Evolutionary conservation across 768 basidiomycete genomes (phyloP), one percentile per base, ranked within the genome.

Genomic region (Piloderma croceum): DNA sequence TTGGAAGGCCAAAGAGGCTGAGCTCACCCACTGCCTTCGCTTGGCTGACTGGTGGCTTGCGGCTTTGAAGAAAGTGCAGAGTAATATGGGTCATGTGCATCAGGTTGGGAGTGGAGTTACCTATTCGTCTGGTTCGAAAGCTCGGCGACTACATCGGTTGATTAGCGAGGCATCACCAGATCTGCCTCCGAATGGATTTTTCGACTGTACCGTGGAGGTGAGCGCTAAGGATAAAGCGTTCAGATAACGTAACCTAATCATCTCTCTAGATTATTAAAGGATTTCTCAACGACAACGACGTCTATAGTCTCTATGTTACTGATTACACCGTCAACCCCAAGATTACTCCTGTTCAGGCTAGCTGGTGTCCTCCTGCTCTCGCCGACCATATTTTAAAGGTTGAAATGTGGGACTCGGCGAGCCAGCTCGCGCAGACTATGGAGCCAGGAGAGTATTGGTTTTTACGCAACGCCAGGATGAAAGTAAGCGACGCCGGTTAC

Each of bases 151-250:
- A 31, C 79, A 79, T 46, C 59, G 65, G 19, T 56, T 79, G 13
- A 63, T 81, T 40, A 65, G 65, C n/a, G 74, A 79, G 32, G 68
- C 65, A 10, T 63, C 63, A 7, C 75, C 77, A 1, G 51, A 65
- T 35, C 58, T 61, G 15, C 56, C 57, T 9, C 74, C 74, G 2
- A 36, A 44, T 17, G 74, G 76, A 1, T 83, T 70, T 54, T 81
- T 83, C 53, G 68, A 82, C 40, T 81, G 79, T 35, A 79, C 76
- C 0, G 65, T 79, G 12, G 75, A 82, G 67, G 81, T 81, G n/a
- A n/a, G n/a, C n/a, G n/a, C n/a, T n/a, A n/a, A n/a, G n/a, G n/a
- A n/a, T n/a, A n/a, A n/a, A n/a, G n/a, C n/a, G n/a, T n/a, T n/a
- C n/a, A n/a, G n/a, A n/a, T n/a, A n/a, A n/a, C n/a, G n/a, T n/a